Conservation (phyloP, 2,329 filamentous ascomycete species). For the Botrytis fragariae region DNA sequence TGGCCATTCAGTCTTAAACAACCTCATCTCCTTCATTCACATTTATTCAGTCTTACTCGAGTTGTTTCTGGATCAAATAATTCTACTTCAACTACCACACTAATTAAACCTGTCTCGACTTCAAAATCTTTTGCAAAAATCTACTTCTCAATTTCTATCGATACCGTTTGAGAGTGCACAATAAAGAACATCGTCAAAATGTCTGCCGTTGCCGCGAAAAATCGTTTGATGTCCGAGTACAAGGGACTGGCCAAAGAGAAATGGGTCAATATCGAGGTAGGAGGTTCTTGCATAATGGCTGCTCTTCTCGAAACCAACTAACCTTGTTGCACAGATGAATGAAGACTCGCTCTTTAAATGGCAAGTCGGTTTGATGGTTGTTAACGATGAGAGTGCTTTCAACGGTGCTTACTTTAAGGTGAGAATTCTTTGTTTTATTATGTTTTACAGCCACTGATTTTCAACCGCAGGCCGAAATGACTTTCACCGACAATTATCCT, state of each 20-base stretch:
- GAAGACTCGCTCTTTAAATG: constrained; percentile 81
- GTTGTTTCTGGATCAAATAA: neutral
- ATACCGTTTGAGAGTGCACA: neutral
- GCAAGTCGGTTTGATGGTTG: constrained; percentile 84
- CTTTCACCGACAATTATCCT: constrained; percentile 84
- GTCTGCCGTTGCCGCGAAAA: constrained; percentile 56
- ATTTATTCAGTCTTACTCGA: neutral
- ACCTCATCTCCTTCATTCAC: neutral
- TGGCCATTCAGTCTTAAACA: constrained; percentile 4
- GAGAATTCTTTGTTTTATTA: constrained; percentile 23
- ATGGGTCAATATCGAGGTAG: constrained; percentile 87
- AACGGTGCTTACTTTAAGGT: constrained; percentile 88
- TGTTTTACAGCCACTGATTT: constrained; percentile 11
- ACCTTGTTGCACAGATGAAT: constrained; percentile 49
- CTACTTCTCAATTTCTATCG: neutral
- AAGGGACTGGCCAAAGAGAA: constrained; percentile 80
- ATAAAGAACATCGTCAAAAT: constrained; percentile 18
- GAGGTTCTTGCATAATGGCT: constrained; percentile 29
- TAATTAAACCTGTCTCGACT: neutral
- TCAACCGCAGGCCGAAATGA: constrained; percentile 68
- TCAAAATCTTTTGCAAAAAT: neutral
- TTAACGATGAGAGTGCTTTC: constrained; percentile 89
- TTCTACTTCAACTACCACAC: neutral
- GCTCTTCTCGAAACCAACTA: constrained; percentile 21
- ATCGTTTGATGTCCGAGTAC: constrained; percentile 87